Evolutionary conservation across 192 early-diverging fungal species (phyloP).

Genomic region (Chytriomyces confervae): DNA sequence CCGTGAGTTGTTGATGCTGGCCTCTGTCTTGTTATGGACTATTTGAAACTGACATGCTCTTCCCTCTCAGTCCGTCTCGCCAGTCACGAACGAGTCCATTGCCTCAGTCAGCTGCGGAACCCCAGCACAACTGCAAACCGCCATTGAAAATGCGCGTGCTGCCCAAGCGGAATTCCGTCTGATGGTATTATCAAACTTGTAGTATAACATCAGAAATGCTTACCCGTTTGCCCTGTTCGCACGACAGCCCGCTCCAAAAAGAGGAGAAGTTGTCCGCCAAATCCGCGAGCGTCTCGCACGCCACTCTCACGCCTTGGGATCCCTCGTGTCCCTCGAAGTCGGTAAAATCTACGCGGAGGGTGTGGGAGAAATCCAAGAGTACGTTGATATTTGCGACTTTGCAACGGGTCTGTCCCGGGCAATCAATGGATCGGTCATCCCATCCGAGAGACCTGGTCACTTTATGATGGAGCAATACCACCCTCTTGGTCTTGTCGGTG

Average conservation of each 20-base stretch:
- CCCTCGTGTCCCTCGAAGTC: slow-evolving; percentile 89
- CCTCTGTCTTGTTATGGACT: too few relatives aligned
- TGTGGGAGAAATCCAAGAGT: slow-evolving; percentile 94
- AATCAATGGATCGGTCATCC: slow-evolving; percentile 82
- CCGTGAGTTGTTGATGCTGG: not conserved
- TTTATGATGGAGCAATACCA: slow-evolving; percentile 96
- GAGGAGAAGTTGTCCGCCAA: slow-evolving; percentile 88
- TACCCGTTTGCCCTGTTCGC: slow-evolving; percentile 22
- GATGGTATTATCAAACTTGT: slow-evolving; percentile 18
- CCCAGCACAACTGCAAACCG: slow-evolving; percentile 65
- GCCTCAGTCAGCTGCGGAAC: slow-evolving; percentile 76
- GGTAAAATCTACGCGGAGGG: slow-evolving; percentile 95
- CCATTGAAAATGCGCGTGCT: slow-evolving; percentile 57
- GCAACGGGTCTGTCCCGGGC: slow-evolving; percentile 84
- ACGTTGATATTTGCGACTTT: slow-evolving; percentile 93
- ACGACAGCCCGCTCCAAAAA: slow-evolving; percentile 73
- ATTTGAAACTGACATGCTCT: too few relatives aligned
- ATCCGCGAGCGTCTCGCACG: slow-evolving; percentile 83
- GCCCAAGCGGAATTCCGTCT: slow-evolving; percentile 71
- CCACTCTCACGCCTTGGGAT: slow-evolving; percentile 81
- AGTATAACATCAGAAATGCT: not conserved
- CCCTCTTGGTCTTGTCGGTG: slow-evolving; percentile 88
- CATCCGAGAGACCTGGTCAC: slow-evolving; percentile 90
- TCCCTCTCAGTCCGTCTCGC: slow-evolving; percentile 41
- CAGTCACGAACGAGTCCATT: slow-evolving; percentile 83